phyloP scores from a whole-genome alignment of 208 protist genomes.

The Entamoeba nuttalli region DNA sequence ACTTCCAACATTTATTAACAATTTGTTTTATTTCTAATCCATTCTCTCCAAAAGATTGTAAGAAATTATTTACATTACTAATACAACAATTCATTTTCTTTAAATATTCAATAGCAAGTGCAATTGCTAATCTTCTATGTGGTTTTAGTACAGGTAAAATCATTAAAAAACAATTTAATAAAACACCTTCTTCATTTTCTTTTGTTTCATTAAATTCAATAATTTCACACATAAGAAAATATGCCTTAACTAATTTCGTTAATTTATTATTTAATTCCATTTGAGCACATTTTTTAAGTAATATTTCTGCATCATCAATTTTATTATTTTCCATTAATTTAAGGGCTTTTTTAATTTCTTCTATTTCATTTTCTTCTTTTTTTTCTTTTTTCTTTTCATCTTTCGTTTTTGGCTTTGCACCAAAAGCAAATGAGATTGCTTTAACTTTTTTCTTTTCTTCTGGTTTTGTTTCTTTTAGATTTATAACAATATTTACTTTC shows the following conservation, averaged over 20 bases:
- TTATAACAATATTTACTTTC: background rate
- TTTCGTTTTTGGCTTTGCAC: background rate
- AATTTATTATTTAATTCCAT: background rate
- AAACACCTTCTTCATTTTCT: background rate
- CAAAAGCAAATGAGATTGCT: background rate
- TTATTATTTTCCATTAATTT: background rate
- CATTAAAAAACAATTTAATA: background rate
- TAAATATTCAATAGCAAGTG: background rate
- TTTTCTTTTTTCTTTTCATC: background rate
- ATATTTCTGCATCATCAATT: background rate
- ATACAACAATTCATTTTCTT: background rate
- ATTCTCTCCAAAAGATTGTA: background rate
- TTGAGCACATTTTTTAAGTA: background rate
- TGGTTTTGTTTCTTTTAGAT: background rate
- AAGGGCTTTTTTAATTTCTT: background rate
- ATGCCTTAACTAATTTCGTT: background rate
- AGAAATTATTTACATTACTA: background rate
- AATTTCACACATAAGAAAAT: background rate
- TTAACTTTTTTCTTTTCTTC: background rate
- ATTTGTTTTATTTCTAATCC: background rate
- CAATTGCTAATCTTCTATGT: background rate
- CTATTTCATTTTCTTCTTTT: background rate
- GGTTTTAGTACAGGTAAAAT: background rate
- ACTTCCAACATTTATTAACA: background rate
- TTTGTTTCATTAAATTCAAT: background rate